These are phyloP conservation scores for Phylloporus arenicola DNA, from an alignment of 768 basidiomycete genomes.

Conservation along the genomic window DNA sequence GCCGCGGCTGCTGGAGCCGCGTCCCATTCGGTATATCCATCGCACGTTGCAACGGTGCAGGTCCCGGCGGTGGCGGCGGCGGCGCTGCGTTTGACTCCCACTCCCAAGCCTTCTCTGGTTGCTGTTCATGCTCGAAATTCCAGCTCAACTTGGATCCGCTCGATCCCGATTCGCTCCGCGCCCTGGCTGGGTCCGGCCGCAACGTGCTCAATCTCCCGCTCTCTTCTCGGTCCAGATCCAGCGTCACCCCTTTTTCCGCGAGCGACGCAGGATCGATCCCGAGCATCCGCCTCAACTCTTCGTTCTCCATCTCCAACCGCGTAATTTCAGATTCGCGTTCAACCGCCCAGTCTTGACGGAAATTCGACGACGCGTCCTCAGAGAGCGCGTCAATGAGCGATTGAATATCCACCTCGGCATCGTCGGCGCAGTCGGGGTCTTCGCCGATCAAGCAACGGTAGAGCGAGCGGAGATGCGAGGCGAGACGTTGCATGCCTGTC, in stretches of 20 bases:
- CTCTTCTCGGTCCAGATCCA: conserved; percentile 46
- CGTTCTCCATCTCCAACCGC: conserved; percentile 80
- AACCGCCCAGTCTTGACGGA: conserved; percentile 73
- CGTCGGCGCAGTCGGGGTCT: conserved; percentile 31
- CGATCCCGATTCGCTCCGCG: conserved; percentile 24
- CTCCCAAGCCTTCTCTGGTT: conserved; percentile 23
- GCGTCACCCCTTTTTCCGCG: conserved; percentile 44
- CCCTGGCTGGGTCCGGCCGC: conserved; percentile 19
- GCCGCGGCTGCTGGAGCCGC: conserved; percentile 49
- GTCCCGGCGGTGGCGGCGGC: conserved; percentile 29
- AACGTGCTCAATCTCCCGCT: conserved; percentile 31
- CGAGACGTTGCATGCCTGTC: conserved; percentile 66
- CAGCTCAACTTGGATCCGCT: conserved; percentile 22
- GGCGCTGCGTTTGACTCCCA: conserved; percentile 26
- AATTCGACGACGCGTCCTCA: conserved; percentile 33
- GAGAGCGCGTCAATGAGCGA: conserved; percentile 42
- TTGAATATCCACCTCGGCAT: conserved; percentile 38
- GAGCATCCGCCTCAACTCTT: conserved; percentile 65
- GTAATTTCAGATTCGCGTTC: conserved; percentile 86
- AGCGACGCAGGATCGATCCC: conserved; percentile 63
- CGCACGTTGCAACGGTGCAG: conserved; percentile 38
- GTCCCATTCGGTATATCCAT: conserved; percentile 49
- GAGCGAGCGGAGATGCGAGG: conserved; percentile 64
- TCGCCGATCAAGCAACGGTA: conserved; percentile 68
- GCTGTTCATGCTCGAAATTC: conserved; percentile 29